Conservation (phyloP, 75 land plant species). For the Selaginella tamariscina region DNA sequence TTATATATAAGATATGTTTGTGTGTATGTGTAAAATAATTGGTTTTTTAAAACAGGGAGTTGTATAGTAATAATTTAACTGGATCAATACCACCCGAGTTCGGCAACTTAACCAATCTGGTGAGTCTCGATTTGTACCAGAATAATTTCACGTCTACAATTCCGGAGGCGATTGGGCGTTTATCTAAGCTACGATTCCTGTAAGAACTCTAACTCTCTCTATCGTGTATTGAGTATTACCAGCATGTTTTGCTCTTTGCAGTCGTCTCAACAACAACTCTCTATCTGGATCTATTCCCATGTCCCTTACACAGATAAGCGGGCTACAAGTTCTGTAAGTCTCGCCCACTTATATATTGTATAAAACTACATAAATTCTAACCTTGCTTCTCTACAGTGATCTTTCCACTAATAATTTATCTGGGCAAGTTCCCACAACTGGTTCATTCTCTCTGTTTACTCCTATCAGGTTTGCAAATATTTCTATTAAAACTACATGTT, state of each 20-base stretch:
- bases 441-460: conserved; percentile 4
- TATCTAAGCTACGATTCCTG: conserved; percentile 8
- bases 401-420: conserved; percentile 9
- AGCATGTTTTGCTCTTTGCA: not conserved
- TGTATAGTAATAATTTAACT: conserved; percentile 9
- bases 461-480: not conserved
- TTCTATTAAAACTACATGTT: not conserved
- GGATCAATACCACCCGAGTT: conserved; percentile 2
- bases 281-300: conserved; percentile 7
- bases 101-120: conserved; percentile 1
- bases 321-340: conserved; percentile 7
- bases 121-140: conserved; percentile 7
- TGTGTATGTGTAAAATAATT: not conserved
- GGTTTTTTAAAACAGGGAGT: not conserved
- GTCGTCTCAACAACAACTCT: conserved; percentile 7
- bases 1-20: not conserved
- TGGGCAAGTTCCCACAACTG: conserved; percentile 6
- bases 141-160: conserved; percentile 6
- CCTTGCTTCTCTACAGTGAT: too few species aligned
- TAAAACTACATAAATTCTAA: too few species aligned
- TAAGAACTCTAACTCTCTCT: not conserved
- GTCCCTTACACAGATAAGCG: conserved; percentile 3
- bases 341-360: too few species aligned
- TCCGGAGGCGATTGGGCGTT: not conserved
- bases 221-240: not conserved